Evolutionary conservation across 1,284 basidiomycete genomes (phyloP).

Genomic region (Moesziomyces sp.): DNA sequence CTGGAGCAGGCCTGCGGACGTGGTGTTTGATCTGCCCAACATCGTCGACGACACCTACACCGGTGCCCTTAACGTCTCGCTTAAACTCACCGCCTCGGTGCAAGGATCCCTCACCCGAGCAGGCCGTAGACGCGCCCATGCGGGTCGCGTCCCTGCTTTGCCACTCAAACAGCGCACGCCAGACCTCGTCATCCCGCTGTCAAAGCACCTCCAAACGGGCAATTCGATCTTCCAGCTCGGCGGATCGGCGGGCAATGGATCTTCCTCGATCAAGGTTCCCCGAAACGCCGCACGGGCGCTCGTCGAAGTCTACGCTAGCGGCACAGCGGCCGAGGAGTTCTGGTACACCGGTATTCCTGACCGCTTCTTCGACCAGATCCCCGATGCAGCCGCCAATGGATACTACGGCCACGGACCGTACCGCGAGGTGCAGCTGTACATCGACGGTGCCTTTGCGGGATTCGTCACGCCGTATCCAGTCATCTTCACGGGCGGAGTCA

Average conservation of each 20-base stretch:
- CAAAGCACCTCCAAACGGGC: constrained; percentile 17
- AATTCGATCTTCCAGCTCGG: constrained; percentile 42
- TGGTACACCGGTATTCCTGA: constrained; percentile 80
- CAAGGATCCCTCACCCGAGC: neutral
- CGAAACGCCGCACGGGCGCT: constrained; percentile 38
- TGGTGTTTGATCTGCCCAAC: constrained; percentile 56
- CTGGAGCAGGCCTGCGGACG: constrained; percentile 22
- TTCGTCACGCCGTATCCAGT: constrained; percentile 80
- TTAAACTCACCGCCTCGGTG: constrained; percentile 30
- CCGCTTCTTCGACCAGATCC: constrained; percentile 72
- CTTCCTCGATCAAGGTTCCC: constrained; percentile 30
- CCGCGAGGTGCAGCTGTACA: constrained; percentile 80
- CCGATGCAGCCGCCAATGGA: constrained; percentile 72
- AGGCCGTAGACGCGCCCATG: neutral
- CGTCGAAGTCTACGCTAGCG: constrained; percentile 52
- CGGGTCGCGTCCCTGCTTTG: neutral
- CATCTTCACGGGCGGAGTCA: constrained; percentile 83
- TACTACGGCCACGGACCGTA: constrained; percentile 71
- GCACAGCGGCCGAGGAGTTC: constrained; percentile 41
- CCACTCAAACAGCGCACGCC: constrained; percentile 21
- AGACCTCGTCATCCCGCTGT: constrained; percentile 43
- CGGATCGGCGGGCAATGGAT: constrained; percentile 25
- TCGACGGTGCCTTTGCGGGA: constrained; percentile 80
- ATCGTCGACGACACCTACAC: constrained; percentile 54
- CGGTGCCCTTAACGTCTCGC: constrained; percentile 41